Conservation (phyloP, 805 yeast genomes). For the Candida ponderosae region DNA sequence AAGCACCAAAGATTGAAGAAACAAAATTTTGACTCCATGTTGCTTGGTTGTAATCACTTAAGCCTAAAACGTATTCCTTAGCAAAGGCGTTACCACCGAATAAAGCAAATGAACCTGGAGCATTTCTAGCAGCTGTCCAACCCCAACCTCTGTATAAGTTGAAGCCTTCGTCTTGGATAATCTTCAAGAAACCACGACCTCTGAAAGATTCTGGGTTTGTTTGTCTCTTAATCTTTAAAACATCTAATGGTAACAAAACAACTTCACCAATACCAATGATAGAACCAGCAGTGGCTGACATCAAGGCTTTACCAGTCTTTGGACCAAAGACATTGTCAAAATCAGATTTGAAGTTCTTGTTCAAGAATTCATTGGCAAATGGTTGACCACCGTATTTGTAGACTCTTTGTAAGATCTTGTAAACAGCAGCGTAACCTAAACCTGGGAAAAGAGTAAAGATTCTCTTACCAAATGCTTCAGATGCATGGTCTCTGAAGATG, state of each 20-base stretch:
- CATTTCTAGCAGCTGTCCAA: conserved; percentile 99
- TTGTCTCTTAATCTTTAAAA: conserved; percentile 95
- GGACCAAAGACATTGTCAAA: conserved; percentile 80
- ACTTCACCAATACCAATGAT: conserved; percentile 97
- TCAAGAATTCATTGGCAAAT: conserved; percentile 88
- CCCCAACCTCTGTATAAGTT: conserved; percentile 98
- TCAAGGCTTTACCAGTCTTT: conserved; percentile 93
- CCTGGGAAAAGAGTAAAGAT: conserved; percentile 90
- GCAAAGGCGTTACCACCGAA: conserved; percentile 99
- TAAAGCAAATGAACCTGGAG: conserved; percentile 96
- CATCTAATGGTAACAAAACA: conserved; percentile 90
- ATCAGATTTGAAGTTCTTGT: conserved; percentile 57
- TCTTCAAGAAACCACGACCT: conserved; percentile 92
- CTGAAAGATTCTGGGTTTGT: conserved; percentile 99
- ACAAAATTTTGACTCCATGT: conserved; percentile 94
- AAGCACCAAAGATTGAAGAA: conserved; percentile 93
- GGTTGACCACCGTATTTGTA: conserved; percentile 99
- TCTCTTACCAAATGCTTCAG: conserved; percentile 62
- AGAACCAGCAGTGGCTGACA: conserved; percentile 97
- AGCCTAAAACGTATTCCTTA: conserved; percentile 86
- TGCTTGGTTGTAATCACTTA: conserved; percentile 81
- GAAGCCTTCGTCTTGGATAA: conserved; percentile 84
- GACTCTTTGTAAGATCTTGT: conserved; percentile 93
- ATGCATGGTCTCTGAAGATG: conserved; percentile 77
- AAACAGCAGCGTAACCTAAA: conserved; percentile 95